Evolutionary conservation across 805 yeast genomes (phyloP).

Genomic region (Saccharomycopsis amapae): DNA sequence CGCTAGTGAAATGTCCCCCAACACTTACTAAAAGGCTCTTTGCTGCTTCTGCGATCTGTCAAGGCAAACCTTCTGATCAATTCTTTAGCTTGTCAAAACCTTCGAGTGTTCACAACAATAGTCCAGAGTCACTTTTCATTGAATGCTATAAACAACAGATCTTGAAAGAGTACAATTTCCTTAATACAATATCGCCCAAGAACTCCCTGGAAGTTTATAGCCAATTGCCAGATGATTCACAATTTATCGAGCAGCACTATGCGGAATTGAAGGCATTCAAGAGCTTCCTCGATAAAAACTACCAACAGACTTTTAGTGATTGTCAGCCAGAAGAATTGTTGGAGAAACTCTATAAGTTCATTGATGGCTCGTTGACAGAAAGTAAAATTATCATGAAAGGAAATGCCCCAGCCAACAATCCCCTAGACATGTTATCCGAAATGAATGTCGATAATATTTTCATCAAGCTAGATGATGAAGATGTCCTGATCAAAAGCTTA

Average conservation of each 20-base stretch:
- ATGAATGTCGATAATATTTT: constrained; percentile 14
- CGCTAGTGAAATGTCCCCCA: no score
- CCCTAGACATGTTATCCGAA: no score
- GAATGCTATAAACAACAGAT: constrained; percentile 10
- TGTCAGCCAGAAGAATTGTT: constrained; percentile 35
- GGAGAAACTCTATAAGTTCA: constrained; percentile 33
- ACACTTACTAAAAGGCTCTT: background rate
- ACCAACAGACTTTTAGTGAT: no score
- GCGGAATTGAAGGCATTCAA: constrained; percentile 34
- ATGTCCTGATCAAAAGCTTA: constrained; percentile 26
- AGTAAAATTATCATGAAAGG: constrained; percentile 1
- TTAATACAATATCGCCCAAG: constrained; percentile 11
- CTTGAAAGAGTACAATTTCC: constrained; percentile 8
- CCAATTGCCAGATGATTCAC: constrained; percentile 48
- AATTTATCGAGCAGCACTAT: constrained; percentile 44
- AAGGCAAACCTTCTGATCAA: background rate
- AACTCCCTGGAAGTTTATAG: constrained; percentile 26
- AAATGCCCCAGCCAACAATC: background rate
- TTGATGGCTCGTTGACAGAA: constrained; percentile 24
- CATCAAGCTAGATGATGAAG: constrained; percentile 20
- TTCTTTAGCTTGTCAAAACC: constrained; percentile 1
- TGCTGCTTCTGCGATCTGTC: background rate
- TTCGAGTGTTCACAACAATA: background rate
- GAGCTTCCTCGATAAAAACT: no score
- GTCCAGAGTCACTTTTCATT: background rate